Conservation (phyloP, 2,329 filamentous ascomycete genomes). For the Venturia carpophila region DNA sequence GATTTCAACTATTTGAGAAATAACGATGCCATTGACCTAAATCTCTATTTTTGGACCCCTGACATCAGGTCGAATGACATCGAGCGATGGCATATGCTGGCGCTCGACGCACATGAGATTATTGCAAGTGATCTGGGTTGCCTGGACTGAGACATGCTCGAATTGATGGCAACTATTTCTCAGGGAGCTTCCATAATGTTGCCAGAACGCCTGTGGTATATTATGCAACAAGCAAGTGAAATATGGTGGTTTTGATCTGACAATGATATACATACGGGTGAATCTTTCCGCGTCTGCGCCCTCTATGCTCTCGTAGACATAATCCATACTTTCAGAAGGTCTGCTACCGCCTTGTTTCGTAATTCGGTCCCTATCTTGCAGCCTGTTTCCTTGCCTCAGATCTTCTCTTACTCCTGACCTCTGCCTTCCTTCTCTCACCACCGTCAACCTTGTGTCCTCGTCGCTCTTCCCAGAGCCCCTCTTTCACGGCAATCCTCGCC, state of each 20-base stretch:
- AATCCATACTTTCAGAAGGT: background rate
- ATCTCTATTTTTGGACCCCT: no score
- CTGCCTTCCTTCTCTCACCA: slow-evolving; percentile 80
- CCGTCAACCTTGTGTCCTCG: slow-evolving; percentile 89
- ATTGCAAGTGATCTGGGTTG: no score
- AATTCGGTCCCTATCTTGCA: background rate
- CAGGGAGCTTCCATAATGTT: background rate
- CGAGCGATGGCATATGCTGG: no score
- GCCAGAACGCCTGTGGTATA: background rate
- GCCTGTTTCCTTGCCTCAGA: slow-evolving; percentile 60
- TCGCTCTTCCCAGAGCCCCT: slow-evolving; percentile 89
- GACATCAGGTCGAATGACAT: no score
- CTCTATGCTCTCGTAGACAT: background rate
- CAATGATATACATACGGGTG: background rate
- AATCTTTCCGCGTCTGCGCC: background rate
- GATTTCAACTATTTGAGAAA: no score
- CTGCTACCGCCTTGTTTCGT: background rate
- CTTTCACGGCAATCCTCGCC: slow-evolving; percentile 61
- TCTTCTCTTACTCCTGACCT: slow-evolving; percentile 79
- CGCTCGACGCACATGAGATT: no score
- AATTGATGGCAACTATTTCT: no score
- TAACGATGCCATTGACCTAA: no score
- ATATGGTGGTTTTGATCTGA: background rate
- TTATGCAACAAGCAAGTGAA: background rate
- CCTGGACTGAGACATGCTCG: no score